A percentile compares a stretch with the other conserved stretches of the same genome.
Conservation (phyloP, 2,329 filamentous ascomycete genomes). For the Fusarium sp. region DNA sequence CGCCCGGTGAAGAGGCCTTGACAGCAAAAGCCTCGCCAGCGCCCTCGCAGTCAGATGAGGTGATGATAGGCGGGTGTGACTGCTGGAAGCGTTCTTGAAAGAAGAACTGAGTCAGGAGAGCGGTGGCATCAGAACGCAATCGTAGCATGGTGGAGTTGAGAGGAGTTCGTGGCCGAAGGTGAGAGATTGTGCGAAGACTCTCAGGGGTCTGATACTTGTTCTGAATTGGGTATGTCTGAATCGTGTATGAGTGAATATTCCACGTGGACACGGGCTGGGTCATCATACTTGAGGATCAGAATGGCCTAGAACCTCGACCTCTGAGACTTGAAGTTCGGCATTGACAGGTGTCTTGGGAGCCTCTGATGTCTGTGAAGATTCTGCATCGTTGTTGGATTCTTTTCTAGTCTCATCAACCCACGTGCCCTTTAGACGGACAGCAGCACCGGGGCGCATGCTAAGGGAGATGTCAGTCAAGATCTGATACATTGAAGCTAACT, state of each 20-base stretch:
- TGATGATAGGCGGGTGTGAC: conserved; percentile 93
- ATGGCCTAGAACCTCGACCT: conserved; percentile 77
- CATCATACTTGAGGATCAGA: conserved; percentile 81
- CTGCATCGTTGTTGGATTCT: conserved; percentile 6
- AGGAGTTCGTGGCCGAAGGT: conserved; percentile 85
- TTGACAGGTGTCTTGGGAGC: background rate
- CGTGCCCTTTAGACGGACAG: conserved; percentile 80
- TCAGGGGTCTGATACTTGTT: conserved; percentile 95
- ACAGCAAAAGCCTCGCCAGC: conserved; percentile 93
- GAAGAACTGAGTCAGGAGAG: conserved; percentile 82
- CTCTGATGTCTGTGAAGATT: conserved; percentile 5
- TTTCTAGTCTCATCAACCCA: conserved; percentile 65
- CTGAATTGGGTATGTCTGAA: conserved; percentile 89
- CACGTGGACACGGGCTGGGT: background rate
- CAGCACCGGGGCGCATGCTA: conserved; percentile 86
- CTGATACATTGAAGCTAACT: conserved; percentile 1
- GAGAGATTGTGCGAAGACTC: conserved; percentile 88
- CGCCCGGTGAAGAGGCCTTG: conserved; percentile 54
- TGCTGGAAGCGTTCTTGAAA: conserved; percentile 77
- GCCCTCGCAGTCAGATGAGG: conserved; percentile 96
- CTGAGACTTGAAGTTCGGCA: conserved; percentile 78
- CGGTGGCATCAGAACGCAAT: conserved; percentile 84
- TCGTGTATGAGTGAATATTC: conserved; percentile 8
- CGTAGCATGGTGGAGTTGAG: conserved; percentile 84
- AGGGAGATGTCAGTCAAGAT: conserved; percentile 44